A percentile compares a stretch with the other conserved stretches of the same genome.
Conservation (phyloP, 192 early-diverging fungal genomes). For the Dimargaris xerosporica region DNA sequence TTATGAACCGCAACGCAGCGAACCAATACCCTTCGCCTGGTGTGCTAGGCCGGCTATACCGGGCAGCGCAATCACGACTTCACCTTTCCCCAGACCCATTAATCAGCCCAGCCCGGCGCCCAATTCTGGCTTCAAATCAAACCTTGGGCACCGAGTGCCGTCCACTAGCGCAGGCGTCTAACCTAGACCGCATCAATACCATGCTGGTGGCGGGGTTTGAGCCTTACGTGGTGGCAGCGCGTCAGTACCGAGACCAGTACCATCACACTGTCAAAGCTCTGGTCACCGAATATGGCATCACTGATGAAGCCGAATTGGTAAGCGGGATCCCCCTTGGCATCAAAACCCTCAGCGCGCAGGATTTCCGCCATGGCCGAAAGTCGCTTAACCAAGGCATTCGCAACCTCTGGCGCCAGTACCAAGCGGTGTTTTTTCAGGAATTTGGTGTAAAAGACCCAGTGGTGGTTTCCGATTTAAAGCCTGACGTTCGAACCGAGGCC, state of each 20-base stretch:
- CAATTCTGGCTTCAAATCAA: no score
- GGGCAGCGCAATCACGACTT: conserved; percentile 17
- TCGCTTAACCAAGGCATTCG: conserved; percentile 23
- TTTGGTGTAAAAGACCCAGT: conserved; percentile 18
- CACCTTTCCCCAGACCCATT: not conserved
- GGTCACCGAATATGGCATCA: conserved; percentile 51
- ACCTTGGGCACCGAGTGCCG: no score
- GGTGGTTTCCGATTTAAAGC: no score
- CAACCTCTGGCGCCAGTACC: conserved; percentile 24
- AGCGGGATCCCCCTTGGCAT: conserved; percentile 15
- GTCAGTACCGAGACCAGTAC: conserved; percentile 23
- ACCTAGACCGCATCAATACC: no score
- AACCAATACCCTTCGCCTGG: conserved; percentile 33
- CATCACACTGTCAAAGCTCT: conserved; percentile 33
- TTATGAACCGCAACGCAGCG: conserved; percentile 50
- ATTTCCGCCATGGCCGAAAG: conserved; percentile 30
- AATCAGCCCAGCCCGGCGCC: not conserved
- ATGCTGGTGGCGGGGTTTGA: conserved; percentile 32
- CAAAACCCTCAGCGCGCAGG: conserved; percentile 13
- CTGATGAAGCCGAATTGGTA: conserved; percentile 25
- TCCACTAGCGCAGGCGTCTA: no score
- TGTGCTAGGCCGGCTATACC: conserved; percentile 37
- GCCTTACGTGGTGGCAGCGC: conserved; percentile 33
- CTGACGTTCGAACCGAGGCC: not conserved
- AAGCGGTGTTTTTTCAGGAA: conserved; percentile 28